phyloP scores from a whole-genome alignment of 345 rosid species.

The Triadica sebifera region DNA sequence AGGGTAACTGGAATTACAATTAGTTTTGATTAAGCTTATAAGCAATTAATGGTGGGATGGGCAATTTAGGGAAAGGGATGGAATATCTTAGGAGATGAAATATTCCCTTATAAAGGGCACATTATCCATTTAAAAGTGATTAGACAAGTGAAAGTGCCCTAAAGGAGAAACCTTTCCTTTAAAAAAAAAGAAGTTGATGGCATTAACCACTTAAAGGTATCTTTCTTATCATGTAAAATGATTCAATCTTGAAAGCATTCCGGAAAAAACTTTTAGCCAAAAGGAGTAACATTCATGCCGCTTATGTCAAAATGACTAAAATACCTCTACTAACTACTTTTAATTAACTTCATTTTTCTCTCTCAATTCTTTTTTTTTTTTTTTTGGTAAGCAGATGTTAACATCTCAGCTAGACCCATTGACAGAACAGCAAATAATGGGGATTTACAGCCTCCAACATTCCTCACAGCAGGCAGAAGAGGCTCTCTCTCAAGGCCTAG shows the following conservation, averaged over 20 bases:
- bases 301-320: not conserved
- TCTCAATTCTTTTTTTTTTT: not conserved
- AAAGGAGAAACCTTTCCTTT: not conserved
- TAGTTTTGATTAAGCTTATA: too few relatives aligned
- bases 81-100: too few relatives aligned
- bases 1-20: too few relatives aligned
- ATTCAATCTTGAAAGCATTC: not conserved
- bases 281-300: not conserved
- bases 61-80: too few relatives aligned
- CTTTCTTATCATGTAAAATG: not conserved
- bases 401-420: constrained; percentile 75
- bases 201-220: not conserved
- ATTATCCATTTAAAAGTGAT: constrained; percentile 11
- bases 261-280: not conserved
- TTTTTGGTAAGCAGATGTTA: constrained; percentile 52
- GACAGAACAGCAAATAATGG: constrained; percentile 92
- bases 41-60: too few relatives aligned
- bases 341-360: too few relatives aligned
- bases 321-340: not conserved
- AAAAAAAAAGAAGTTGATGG: not conserved
- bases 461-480: constrained; percentile 96
- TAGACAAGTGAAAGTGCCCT: constrained; percentile 4
- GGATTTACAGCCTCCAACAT: constrained; percentile 85
- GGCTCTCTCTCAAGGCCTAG: constrained; percentile 85
- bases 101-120: constrained; percentile 9